Evolutionary conservation across 495 filamentous ascomycete genomes (phyloP).

Genomic region (Penicillium egyptiacum): DNA sequence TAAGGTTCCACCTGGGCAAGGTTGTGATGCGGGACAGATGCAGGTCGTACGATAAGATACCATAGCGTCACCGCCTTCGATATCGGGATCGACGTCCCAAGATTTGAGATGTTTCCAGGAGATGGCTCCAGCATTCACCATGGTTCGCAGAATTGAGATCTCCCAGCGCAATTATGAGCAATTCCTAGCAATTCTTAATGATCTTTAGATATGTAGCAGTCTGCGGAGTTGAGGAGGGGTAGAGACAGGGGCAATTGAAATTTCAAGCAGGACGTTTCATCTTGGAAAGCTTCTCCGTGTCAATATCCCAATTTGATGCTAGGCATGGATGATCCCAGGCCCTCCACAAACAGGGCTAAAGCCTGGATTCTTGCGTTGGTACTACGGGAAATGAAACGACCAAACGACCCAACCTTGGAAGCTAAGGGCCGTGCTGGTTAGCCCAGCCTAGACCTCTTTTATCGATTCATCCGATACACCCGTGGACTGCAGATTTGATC

Average conservation of each 20-base stretch:
- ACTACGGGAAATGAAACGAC: neutral
- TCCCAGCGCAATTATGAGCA: neutral
- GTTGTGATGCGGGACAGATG: neutral
- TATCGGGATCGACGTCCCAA: neutral
- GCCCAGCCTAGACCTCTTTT: neutral
- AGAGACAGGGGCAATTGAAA: neutral
- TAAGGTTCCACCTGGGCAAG: neutral
- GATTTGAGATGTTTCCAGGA: neutral
- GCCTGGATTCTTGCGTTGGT: neutral
- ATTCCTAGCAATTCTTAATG: neutral
- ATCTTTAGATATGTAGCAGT: neutral
- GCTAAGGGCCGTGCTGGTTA: neutral
- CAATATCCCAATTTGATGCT: neutral
- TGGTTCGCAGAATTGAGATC: neutral
- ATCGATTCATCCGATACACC: neutral
- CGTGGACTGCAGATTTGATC: neutral
- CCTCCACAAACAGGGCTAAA: neutral
- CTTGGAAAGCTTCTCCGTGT: slow-evolving; percentile 17
- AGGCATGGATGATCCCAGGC: neutral
- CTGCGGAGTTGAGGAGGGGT: neutral
- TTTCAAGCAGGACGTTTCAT: slow-evolving; percentile 11
- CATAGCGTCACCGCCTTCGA: neutral
- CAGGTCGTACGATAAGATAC: slow-evolving; percentile 7
- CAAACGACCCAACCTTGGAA: neutral
- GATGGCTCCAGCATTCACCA: neutral